Evolutionary conservation across 2,329 filamentous ascomycete genomes (phyloP).

Genomic region (Colletotrichum caudatum): DNA sequence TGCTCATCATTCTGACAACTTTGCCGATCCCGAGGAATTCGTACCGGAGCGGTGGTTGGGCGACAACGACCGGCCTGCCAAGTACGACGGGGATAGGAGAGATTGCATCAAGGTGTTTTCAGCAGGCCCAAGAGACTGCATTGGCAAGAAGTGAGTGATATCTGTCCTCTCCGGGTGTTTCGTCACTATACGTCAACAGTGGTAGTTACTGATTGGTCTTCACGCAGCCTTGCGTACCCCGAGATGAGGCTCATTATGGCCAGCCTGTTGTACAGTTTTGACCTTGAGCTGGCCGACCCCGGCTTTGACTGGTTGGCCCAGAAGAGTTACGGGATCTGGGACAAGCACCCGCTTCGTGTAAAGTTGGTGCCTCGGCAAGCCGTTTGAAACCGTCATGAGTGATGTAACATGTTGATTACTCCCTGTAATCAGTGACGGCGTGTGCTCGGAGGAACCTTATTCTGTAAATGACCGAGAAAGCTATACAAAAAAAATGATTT

Average conservation of each 20-base stretch:
- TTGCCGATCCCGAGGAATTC: slow-evolving; percentile 58
- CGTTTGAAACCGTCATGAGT: not conserved
- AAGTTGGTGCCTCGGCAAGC: slow-evolving; percentile 14
- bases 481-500: too few relatives aligned
- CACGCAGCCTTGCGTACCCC: slow-evolving; percentile 55
- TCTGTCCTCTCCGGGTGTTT: not conserved
- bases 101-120: slow-evolving; percentile 59
- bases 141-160: slow-evolving; percentile 60
- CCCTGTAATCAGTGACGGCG: too few relatives aligned
- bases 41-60: slow-evolving; percentile 60
- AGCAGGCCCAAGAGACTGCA: slow-evolving; percentile 61
- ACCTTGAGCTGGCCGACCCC: slow-evolving; percentile 54
- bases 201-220: not conserved
- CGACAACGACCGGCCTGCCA: slow-evolving; percentile 10
- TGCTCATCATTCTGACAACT: slow-evolving; percentile 49
- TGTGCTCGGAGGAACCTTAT: too few relatives aligned
- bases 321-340: slow-evolving; percentile 37
- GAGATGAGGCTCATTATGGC: slow-evolving; percentile 63
- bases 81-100: slow-evolving; percentile 22
- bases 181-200: not conserved
- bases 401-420: too few relatives aligned
- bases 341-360: slow-evolving; percentile 38
- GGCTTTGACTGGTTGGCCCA: slow-evolving; percentile 51
- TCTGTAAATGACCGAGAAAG: too few relatives aligned
- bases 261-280: slow-evolving; percentile 60